phyloP scores from a whole-genome alignment of 345 rosid genomes.

The Kandelia obovata region DNA sequence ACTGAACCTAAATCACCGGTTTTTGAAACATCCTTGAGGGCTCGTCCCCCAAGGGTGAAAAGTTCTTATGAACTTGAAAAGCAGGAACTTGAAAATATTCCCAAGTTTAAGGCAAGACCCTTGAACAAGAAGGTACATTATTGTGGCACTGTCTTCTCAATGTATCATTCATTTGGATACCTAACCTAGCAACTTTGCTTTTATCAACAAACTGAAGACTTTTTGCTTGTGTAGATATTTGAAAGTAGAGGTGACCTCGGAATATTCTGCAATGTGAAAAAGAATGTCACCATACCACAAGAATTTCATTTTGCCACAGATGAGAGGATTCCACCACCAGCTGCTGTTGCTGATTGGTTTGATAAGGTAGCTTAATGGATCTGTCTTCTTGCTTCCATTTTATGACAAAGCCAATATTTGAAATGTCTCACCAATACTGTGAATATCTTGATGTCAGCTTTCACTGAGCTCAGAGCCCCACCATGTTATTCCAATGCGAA shows the following conservation, averaged over 20 bases:
- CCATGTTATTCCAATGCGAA: constrained; percentile 54
- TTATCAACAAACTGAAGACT: background rate
- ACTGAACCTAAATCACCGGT: constrained; percentile 75
- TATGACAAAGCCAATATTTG: too few relatives aligned
- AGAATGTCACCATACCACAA: constrained; percentile 68
- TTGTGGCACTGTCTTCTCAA: too few relatives aligned
- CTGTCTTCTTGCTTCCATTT: too few relatives aligned
- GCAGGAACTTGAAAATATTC: constrained; percentile 84
- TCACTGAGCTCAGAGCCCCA: constrained; percentile 72
- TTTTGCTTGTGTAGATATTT: constrained; percentile 54
- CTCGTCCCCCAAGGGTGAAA: constrained; percentile 73
- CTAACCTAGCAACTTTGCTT: background rate
- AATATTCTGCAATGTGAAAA: constrained; percentile 68
- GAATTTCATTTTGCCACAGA: constrained; percentile 87
- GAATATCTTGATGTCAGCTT: constrained; percentile 43
- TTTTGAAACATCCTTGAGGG: constrained; percentile 84
- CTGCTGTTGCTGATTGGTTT: constrained; percentile 60
- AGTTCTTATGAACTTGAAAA: constrained; percentile 68
- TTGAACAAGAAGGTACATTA: constrained; percentile 74
- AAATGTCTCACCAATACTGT: too few relatives aligned
- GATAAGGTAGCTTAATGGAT: constrained; percentile 53
- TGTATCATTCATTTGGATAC: too few relatives aligned
- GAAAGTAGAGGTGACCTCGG: constrained; percentile 95
- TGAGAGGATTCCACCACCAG: constrained; percentile 69
- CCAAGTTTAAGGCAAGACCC: constrained; percentile 94